Percentiles rank a stretch among this genome's conserved stretches.
Conservation (phyloP, 1,284 basidiomycete genomes). For the Pterulicium gracile region DNA sequence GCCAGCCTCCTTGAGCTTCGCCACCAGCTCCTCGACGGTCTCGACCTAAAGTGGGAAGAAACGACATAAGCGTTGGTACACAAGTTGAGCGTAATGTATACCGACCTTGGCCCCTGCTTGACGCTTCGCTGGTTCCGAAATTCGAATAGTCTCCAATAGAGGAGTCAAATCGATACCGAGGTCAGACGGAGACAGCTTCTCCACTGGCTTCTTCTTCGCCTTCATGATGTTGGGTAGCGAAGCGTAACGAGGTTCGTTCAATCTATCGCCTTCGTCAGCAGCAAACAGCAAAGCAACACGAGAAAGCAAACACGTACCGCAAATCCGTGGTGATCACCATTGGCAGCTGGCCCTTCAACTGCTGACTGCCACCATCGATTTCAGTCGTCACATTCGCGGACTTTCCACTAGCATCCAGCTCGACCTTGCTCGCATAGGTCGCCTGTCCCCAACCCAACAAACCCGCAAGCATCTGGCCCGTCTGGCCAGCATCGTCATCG, state of each 20-base stretch:
- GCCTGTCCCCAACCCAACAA: conserved; percentile 91
- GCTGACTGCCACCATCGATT: conserved; percentile 91
- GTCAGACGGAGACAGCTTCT: conserved; percentile 75
- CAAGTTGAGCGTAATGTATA: conserved; percentile 8
- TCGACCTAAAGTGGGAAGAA: conserved; percentile 39
- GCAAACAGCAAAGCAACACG: background rate
- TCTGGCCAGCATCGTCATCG: conserved; percentile 95
- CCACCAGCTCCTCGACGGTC: conserved; percentile 83
- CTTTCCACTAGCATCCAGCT: conserved; percentile 60
- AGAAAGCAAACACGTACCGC: conserved; percentile 40
- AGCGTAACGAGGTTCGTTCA: conserved; percentile 85
- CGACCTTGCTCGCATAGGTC: conserved; percentile 89
- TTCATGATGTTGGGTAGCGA: conserved; percentile 96
- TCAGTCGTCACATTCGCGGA: conserved; percentile 77
- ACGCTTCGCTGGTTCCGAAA: conserved; percentile 87
- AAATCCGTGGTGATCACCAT: conserved; percentile 91
- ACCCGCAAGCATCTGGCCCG: conserved; percentile 96
- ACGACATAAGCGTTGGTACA: conserved; percentile 3
- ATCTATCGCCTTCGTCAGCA: conserved; percentile 21
- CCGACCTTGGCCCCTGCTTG: conserved; percentile 87
- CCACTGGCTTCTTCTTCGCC: conserved; percentile 97
- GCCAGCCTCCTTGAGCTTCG: conserved; percentile 87
- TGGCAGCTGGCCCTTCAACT: conserved; percentile 75
- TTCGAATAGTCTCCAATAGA: conserved; percentile 79
- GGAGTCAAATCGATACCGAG: conserved; percentile 79